Base-by-base conservation (phyloP, 345 rosid genomes). In the Lepidium aucheri region DNA sequence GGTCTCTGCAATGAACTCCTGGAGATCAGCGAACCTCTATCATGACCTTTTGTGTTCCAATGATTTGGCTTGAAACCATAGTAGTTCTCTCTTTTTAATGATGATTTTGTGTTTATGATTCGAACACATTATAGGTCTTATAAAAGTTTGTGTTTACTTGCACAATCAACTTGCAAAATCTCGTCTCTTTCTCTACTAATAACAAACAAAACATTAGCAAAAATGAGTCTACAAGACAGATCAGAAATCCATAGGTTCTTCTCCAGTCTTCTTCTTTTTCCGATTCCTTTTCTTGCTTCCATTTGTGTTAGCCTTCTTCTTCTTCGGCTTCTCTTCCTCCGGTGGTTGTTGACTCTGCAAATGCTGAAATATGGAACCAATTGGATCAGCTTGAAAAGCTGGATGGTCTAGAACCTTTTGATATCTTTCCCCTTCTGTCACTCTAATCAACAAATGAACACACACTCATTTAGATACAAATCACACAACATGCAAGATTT, bases 1-100 rank as follows among this genome's bases (percentile, higher is more conserved):
- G 95, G 98, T 12, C 90, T 90, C 53, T 51, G 76, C 43, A 85
- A 86, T 70, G 89, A 88, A 52, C 94, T 93, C 26, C 74, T 83
- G 4, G 75, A 78, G 74, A 81, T 83, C 65, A 83, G 65, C 5
- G 86, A 87, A 63, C 88, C 88, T 15, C 85, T 83, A 13, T 74
- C 46, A 1, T 53, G 60, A 68, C 38, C 65, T 32, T 47, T 64
- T 15, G 14, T 3, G 11, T 32, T 55, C 3, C 8, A 0, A 13
- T 44, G 20, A 54, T 33, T 55, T 55, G 30, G 42, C 16, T 65
- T 52, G 13, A 28, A 33, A 43, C 36, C 13, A 0, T 43, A 9
- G 0, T 55, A n/a, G 3, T 53, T 43, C 30, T 24, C 49, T 51
- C 10, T 20, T 20, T n/a, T 17, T 15, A 9, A 12, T 32, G 52